A percentile compares a stretch with the other conserved stretches of the same genome.
Evolutionary conservation across 805 yeast species (phyloP).

Genomic region (Kodamaea restingae): DNA sequence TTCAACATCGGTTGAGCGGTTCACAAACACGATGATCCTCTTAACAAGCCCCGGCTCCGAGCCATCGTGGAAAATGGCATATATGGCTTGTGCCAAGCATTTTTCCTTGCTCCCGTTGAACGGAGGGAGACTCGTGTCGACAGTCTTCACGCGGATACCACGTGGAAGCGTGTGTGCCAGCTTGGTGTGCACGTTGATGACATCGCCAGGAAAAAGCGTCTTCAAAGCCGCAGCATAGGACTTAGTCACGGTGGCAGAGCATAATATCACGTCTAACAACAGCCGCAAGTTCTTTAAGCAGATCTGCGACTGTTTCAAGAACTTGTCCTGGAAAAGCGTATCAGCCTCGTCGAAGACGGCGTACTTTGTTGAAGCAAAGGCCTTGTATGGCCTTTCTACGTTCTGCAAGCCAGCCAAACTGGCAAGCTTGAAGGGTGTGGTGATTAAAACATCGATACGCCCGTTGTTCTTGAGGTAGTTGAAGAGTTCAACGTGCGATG

Average conservation of each 20-base stretch:
- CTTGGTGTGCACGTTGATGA: slow-evolving; percentile 67
- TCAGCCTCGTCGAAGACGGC: slow-evolving; percentile 93
- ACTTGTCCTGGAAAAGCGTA: slow-evolving; percentile 79
- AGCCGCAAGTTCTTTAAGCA: slow-evolving; percentile 50
- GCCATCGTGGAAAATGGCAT: slow-evolving; percentile 80
- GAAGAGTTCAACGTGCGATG: slow-evolving; percentile 50
- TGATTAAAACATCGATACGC: slow-evolving; percentile 73
- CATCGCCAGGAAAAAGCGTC: slow-evolving; percentile 56
- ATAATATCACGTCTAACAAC: slow-evolving; percentile 63
- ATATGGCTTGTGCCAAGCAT: slow-evolving; percentile 83
- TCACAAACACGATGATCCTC: slow-evolving; percentile 80
- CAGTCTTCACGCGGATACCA: slow-evolving; percentile 63
- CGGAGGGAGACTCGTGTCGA: slow-evolving; percentile 75
- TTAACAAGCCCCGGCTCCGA: slow-evolving; percentile 74
- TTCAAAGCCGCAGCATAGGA: slow-evolving; percentile 62
- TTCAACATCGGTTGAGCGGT: slow-evolving; percentile 60
- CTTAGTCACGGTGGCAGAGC: slow-evolving; percentile 88
- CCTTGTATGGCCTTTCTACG: slow-evolving; percentile 29
- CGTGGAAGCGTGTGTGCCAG: slow-evolving; percentile 80
- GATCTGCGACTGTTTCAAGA: slow-evolving; percentile 59
- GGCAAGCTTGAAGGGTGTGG: slow-evolving; percentile 78
- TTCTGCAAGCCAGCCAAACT: slow-evolving; percentile 32
- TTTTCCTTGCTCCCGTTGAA: slow-evolving; percentile 79
- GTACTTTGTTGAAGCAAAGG: slow-evolving; percentile 46
- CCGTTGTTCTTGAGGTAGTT: slow-evolving; percentile 35